phyloP scores from a whole-genome alignment of 495 filamentous ascomycete species.

The Trichoderma asperelloides region DNA sequence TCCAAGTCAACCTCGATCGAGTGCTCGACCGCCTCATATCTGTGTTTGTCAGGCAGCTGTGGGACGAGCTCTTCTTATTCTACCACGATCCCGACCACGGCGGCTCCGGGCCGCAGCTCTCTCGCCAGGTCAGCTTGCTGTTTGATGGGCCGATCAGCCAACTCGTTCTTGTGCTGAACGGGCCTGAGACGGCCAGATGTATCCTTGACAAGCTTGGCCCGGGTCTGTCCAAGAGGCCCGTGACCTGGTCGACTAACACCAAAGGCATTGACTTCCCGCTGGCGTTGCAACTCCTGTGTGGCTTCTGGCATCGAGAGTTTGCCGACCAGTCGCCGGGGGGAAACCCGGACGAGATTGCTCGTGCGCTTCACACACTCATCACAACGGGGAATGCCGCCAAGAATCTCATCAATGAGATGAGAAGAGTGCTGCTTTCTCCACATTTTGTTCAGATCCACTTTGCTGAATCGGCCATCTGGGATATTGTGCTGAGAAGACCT shows the following conservation, averaged over 20 bases:
- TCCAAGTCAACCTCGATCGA: conserved; percentile 8
- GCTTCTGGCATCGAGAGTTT: conserved; percentile 8
- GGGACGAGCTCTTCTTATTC: conserved; percentile 9
- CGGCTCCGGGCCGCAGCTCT: not conserved
- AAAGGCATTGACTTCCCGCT: conserved; percentile 4
- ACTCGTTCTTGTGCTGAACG: not conserved
- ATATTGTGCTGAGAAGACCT: not conserved
- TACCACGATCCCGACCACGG: not conserved
- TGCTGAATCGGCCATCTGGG: conserved; percentile 8
- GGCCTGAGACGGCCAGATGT: conserved; percentile 4
- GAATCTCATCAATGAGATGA: not conserved
- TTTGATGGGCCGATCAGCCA: conserved; percentile 8
- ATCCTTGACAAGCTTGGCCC: conserved; percentile 8
- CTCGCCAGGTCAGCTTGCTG: conserved; percentile 1
- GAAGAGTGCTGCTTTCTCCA: conserved; percentile 1
- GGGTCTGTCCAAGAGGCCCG: not conserved
- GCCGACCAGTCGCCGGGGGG: conserved; percentile 7
- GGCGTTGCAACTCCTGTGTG: conserved; percentile 7
- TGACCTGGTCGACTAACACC: conserved; percentile 2
- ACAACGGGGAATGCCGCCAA: not conserved
- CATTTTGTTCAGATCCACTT: conserved; percentile 11
- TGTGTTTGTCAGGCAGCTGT: conserved; percentile 1
- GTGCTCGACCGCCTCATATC: conserved; percentile 5
- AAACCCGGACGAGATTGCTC: conserved; percentile 7
- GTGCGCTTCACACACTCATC: conserved; percentile 3